A percentile compares a stretch with the other conserved stretches of the same genome.
Evolutionary conservation across 441 rosid genomes (phyloP).

Genomic region (Brassica balearica): DNA sequence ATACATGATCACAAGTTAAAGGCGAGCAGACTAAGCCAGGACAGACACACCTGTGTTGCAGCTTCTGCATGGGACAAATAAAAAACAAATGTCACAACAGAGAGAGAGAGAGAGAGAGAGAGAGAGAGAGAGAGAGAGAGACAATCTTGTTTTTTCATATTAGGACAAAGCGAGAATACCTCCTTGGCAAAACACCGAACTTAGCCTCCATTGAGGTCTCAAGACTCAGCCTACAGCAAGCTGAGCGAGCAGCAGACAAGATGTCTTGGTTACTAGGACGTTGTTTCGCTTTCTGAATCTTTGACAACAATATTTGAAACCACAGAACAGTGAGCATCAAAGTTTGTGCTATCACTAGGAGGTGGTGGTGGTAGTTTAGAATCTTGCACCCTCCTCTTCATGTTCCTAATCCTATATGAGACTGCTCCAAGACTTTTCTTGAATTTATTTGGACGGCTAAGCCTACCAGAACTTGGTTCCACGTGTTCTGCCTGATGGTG

Average conservation of each 20-base stretch:
- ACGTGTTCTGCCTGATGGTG: constrained; percentile 99
- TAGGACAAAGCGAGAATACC: too few relatives aligned
- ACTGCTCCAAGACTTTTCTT: constrained; percentile 87
- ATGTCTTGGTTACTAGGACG: constrained; percentile 85
- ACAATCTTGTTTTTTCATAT: too few relatives aligned
- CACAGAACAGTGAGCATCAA: constrained; percentile 72
- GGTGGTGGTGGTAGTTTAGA: constrained; percentile 61
- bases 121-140: too few relatives aligned
- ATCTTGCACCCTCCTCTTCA: constrained; percentile 81
- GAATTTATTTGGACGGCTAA: constrained; percentile 76
- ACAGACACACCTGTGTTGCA: too few relatives aligned
- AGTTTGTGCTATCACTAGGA: constrained; percentile 46
- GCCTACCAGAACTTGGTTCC: constrained; percentile 89
- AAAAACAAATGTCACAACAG: too few relatives aligned
- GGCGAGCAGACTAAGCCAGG: too few relatives aligned
- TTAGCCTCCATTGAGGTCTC: constrained; percentile 26
- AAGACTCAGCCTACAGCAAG: constrained; percentile 69
- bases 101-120: too few relatives aligned
- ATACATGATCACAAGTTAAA: too few relatives aligned
- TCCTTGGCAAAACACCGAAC: constrained; percentile 67
- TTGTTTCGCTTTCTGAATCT: constrained; percentile 80
- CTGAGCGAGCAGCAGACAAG: constrained; percentile 76
- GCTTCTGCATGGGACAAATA: too few relatives aligned
- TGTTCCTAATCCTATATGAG: constrained; percentile 79
- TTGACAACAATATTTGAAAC: constrained; percentile 79